phyloP scores from a whole-genome alignment of 768 basidiomycete genomes.

The Gyrodon lividus region DNA sequence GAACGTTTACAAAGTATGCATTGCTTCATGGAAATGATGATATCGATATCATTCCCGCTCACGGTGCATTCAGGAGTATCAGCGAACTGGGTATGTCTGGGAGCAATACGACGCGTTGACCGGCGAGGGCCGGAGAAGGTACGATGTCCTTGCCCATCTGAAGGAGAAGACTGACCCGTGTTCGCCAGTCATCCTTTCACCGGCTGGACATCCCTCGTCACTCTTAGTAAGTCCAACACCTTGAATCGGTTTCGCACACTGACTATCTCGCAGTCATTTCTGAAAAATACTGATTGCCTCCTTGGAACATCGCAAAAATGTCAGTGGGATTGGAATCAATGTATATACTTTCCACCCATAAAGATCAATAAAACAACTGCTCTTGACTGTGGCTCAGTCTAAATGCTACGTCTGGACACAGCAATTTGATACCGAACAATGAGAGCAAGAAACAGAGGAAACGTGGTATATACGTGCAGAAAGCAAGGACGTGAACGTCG shows the following conservation, averaged over 20 bases:
- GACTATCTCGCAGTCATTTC: constrained; percentile 50
- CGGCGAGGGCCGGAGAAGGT: constrained; percentile 87
- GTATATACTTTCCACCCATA: not conserved
- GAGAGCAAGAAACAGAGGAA: constrained; percentile 9
- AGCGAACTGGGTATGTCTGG: constrained; percentile 94
- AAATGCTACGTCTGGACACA: not conserved
- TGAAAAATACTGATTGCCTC: constrained; percentile 54
- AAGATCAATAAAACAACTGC: not conserved
- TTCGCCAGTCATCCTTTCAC: constrained; percentile 86
- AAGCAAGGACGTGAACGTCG: constrained; percentile 13
- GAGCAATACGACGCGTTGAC: constrained; percentile 90
- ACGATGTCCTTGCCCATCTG: constrained; percentile 17
- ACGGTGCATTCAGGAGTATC: constrained; percentile 64
- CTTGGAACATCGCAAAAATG: too few species aligned
- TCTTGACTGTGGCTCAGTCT: not conserved
- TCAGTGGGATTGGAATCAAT: too few species aligned
- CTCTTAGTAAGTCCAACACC: constrained; percentile 65
- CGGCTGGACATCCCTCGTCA: constrained; percentile 90
- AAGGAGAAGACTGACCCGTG: constrained; percentile 6
- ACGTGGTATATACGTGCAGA: constrained; percentile 13
- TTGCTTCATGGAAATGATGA: not conserved
- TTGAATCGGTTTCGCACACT: not conserved
- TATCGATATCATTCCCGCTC: not conserved
- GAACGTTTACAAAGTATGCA: constrained; percentile 70
- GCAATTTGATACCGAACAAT: constrained; percentile 7